A percentile compares a stretch with the other conserved stretches of the same genome.
Evolutionary conservation across 177 flowering plant genomes (phyloP).

Genomic region (Telopea speciosissima): DNA sequence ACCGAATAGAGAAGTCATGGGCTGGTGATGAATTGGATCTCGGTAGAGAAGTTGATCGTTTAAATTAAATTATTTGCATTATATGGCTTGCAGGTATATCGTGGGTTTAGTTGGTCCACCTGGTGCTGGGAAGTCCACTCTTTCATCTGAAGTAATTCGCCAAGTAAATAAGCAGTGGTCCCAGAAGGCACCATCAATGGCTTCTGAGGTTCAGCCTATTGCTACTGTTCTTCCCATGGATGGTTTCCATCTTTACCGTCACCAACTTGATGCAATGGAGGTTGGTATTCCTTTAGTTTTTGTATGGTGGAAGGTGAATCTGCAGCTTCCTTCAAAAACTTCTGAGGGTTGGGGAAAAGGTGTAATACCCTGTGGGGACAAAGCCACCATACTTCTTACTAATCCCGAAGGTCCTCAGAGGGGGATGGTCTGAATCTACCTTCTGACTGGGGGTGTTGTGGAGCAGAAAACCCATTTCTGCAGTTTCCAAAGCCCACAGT

Average conservation of each 20-base stretch:
- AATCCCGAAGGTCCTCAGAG: not conserved
- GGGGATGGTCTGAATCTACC: not conserved
- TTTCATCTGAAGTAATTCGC: conserved; percentile 66
- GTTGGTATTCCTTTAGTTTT: conserved; percentile 22
- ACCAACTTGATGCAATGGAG: conserved; percentile 87
- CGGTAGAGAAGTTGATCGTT: not conserved
- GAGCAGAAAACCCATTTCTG: not conserved
- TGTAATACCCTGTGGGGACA: not conserved
- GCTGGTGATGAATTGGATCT: not conserved
- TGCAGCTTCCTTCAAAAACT: not conserved
- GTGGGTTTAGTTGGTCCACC: conserved; percentile 95
- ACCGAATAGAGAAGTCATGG: not conserved
- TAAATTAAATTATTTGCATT: conserved; percentile 1
- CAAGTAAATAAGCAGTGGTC: conserved; percentile 70
- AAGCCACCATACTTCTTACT: not conserved
- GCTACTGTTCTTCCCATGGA: conserved; percentile 91
- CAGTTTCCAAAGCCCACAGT: not conserved
- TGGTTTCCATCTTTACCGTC: conserved; percentile 95
- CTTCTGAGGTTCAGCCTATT: conserved; percentile 49
- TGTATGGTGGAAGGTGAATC: not conserved
- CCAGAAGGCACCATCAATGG: conserved; percentile 47
- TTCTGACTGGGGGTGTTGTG: not conserved
- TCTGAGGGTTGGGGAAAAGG: not conserved
- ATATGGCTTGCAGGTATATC: conserved; percentile 44
- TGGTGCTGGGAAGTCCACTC: conserved; percentile 89